Base-by-base conservation (phyloP, 2,329 filamentous ascomycete species). In the Biscogniauxia sp. region DNA sequence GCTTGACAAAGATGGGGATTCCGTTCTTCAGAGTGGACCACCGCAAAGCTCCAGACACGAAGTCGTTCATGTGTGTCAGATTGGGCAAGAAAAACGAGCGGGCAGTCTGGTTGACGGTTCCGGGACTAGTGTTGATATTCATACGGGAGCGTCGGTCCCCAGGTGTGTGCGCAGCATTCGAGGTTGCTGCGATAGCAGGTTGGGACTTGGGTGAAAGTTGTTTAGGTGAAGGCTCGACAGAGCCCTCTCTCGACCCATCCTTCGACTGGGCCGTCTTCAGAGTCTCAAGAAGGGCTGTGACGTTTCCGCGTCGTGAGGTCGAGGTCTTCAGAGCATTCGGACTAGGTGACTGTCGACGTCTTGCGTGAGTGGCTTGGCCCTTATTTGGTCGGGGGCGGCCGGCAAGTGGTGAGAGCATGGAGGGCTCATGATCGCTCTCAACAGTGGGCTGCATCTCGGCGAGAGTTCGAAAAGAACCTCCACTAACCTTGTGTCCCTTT, bases 71-170 rank as follows among this genome's bases (percentile, higher is more conserved):
- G 61, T 85, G 79, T 2, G 80, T 80, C 19, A 85, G 78, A 55
- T 82, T 79, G 2, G 83, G 83, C 68, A 85, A 73, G 69, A 83
- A 80, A 68, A 85, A 84, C 2, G 83, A 84, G 9, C 79, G 79
- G 11, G 70, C 77, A 20, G 81, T 82, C 20, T 78, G 77, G 63
- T 77, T 73, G 19, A 60, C 54, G 70, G 63, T 78, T 70, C 52
- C 74, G 67, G 45, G 68, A 64, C 60, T 65, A 37, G 61, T 61
- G 26, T 62, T 53, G 23, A 61, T 60, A 50, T 60, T 58, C 4
- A 59, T 37, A 17, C 56, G 65, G 17, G 64, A 53, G n/a, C 66
- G 69, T 60, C 62, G 65, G 20, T 62, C 60, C 53, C 57, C 59
- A n/a, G 58, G 55, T 13, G 61, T 51, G 52, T 60, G 65, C 1